Evolutionary conservation across 2,329 filamentous ascomycete species (phyloP), one percentile per base, ranked within the genome.

Genomic region (Teratosphaeria nubilosa): DNA sequence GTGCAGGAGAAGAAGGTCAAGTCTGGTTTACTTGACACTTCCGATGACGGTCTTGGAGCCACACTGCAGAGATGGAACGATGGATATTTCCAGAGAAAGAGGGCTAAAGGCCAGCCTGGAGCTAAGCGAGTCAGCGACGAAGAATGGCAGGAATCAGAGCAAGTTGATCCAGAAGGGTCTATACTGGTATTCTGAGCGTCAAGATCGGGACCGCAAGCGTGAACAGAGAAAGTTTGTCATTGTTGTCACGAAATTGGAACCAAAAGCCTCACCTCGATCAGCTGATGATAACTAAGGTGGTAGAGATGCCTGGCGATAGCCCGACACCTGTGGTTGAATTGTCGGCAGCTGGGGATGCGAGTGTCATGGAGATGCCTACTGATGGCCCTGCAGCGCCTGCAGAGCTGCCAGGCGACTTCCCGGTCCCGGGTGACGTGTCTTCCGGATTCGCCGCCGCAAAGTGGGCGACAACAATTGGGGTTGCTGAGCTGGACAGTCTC

Each of bases 221-320:
- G 63, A 65, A n/a, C 62, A 66, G 50, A 57, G 64, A 1, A 65
- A 66, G 50, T 67, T 62, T 25, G 61, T 63, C 13, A 61, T 67
- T 30, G 63, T 67, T 22, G 51, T 67, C n/a, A 59, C 61, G 11
- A 60, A 59, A 34, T 54, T 63, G 2, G 60, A 60, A 11, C 55
- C 57, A n/a, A 54, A 61, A 3, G 34, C 11, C 16, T 41, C 32
- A 34, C 32, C 32, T 34, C 32, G 10, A 14, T 14, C 6, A 9
- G 32, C 34, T 41, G 34, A 11, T 14, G 1, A 41, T 5, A 11
- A n/a, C n/a, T n/a, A n/a, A 14, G 34, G 11, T 41, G 34, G 34
- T 41, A 5, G 34, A 41, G 55, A 58, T n/a, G 32, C 55, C 50
- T 16, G 25, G 51, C 51, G 31, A 31, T 16, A 24, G 1, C 11